These are phyloP conservation scores for Pilaira anomala DNA, from an alignment of 192 early-diverging fungal genomes.

Conservation along the genomic window DNA sequence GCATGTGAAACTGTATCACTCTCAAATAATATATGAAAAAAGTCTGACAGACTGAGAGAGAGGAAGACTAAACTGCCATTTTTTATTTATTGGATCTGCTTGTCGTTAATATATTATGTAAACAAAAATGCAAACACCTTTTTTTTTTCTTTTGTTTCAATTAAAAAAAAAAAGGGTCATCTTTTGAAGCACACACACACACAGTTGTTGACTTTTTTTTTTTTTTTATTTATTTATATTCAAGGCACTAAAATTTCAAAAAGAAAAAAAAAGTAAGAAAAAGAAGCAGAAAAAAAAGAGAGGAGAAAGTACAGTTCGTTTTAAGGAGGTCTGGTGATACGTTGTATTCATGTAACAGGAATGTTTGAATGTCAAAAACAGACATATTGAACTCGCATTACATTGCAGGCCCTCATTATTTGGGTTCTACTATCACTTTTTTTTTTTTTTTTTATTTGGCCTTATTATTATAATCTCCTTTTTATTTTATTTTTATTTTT, in stretches of 20 bases:
- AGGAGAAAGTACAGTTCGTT: not conserved
- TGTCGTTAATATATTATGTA: not conserved
- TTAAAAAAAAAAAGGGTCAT: not conserved
- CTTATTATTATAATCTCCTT: not conserved
- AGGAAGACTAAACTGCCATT: not conserved
- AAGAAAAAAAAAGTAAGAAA: not conserved
- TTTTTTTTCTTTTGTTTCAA: not conserved
- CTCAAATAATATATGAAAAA: not conserved
- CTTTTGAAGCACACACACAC: no score
- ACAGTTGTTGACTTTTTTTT: no score
- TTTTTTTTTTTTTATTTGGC: not conserved
- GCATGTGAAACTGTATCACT: no score
- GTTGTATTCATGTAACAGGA: not conserved
- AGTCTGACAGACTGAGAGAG: not conserved
- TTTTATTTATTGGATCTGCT: not conserved
- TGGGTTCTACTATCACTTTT: not conserved
- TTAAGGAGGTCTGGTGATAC: slow-evolving; percentile 1
- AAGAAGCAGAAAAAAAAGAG: not conserved
- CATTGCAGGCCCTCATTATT: not conserved
- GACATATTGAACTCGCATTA: no score
- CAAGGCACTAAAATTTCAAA: no score
- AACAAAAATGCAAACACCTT: not conserved
- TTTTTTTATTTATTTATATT: no score
- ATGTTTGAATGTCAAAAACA: slow-evolving; percentile 12
- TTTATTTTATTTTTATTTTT: not conserved